phyloP scores from a whole-genome alignment of 1,139 yeast genomes.

The Diutina neorugosa region DNA sequence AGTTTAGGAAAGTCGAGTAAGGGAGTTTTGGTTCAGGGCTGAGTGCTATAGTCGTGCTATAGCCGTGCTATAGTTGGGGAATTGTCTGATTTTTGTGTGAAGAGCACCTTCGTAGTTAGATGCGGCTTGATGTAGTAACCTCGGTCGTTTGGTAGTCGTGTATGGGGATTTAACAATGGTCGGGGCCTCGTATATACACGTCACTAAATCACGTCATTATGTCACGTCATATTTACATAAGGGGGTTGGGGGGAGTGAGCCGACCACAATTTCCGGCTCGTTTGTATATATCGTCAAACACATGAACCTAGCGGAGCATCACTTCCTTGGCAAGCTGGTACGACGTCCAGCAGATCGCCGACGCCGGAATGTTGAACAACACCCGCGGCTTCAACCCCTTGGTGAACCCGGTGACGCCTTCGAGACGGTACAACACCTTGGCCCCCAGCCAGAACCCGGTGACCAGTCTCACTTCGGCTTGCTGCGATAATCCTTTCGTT shows the following conservation, averaged over 20 bases:
- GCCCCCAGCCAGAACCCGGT: slow-evolving; percentile 69
- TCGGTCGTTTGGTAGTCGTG: too few relatives aligned
- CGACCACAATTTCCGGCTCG: background rate
- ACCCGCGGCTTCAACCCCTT: slow-evolving; percentile 89
- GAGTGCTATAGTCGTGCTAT: too few relatives aligned
- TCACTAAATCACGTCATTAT: background rate
- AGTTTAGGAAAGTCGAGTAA: too few relatives aligned
- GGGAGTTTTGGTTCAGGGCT: too few relatives aligned
- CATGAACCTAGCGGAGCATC: slow-evolving; percentile 11
- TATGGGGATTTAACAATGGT: too few relatives aligned
- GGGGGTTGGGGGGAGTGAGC: background rate
- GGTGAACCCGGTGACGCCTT: slow-evolving; percentile 62
- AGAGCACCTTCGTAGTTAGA: too few relatives aligned
- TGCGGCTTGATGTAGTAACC: too few relatives aligned
- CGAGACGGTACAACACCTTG: slow-evolving; percentile 46
- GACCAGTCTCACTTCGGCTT: slow-evolving; percentile 42
- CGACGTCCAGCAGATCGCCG: slow-evolving; percentile 97
- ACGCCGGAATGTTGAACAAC: slow-evolving; percentile 87
- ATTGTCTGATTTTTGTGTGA: too few relatives aligned
- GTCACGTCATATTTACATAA: background rate
- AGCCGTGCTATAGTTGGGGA: too few relatives aligned
- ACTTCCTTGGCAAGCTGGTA: slow-evolving; percentile 93
- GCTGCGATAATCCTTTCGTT: slow-evolving; percentile 48
- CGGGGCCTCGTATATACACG: background rate
- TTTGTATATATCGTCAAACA: background rate